Percentiles rank a stretch among this genome's conserved stretches.
These are phyloP conservation scores for Coemansia sp. DNA, from an alignment of 192 early-diverging fungal genomes.

Conservation along the genomic window DNA sequence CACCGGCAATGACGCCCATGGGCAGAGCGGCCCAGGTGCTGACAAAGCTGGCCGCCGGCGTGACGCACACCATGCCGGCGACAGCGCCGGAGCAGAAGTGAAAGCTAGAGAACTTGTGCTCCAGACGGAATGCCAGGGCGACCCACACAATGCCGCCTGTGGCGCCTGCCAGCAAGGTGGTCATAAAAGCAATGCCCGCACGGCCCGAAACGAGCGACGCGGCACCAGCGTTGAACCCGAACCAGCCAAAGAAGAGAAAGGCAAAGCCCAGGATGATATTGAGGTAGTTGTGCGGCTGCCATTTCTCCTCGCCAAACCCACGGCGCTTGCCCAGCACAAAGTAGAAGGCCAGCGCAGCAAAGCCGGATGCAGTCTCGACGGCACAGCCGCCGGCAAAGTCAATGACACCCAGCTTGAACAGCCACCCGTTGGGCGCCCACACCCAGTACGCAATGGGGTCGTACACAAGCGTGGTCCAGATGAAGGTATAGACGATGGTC, in stretches of 20 bases:
- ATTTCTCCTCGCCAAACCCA: conserved; percentile 55
- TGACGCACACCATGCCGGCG: conserved; percentile 84
- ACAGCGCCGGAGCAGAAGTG: conserved; percentile 89
- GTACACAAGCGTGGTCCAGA: conserved; percentile 71
- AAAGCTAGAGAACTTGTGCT: conserved; percentile 72
- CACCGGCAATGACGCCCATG: conserved; percentile 67
- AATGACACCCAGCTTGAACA: conserved; percentile 65
- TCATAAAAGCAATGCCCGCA: conserved; percentile 70
- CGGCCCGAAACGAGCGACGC: conserved; percentile 66
- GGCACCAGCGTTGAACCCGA: conserved; percentile 85
- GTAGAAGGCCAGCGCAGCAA: conserved; percentile 76
- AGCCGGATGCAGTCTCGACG: conserved; percentile 79
- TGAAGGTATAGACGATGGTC: conserved; percentile 59
- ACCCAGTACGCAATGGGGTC: conserved; percentile 76
- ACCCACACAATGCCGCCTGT: conserved; percentile 70
- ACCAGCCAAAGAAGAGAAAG: conserved; percentile 90
- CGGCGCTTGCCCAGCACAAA: conserved; percentile 78
- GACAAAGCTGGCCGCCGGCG: conserved; percentile 79
- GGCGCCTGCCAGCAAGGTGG: conserved; percentile 71
- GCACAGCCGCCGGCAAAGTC: conserved; percentile 90
- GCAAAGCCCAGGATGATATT: conserved; percentile 80
- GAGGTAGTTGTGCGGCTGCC: conserved; percentile 74
- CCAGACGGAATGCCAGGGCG: conserved; percentile 63
- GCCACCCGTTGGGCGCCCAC: conserved; percentile 80
- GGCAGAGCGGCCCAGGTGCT: conserved; percentile 67